phyloP scores from a whole-genome alignment of 192 early-diverging fungal species.

The Coemansia sp. region DNA sequence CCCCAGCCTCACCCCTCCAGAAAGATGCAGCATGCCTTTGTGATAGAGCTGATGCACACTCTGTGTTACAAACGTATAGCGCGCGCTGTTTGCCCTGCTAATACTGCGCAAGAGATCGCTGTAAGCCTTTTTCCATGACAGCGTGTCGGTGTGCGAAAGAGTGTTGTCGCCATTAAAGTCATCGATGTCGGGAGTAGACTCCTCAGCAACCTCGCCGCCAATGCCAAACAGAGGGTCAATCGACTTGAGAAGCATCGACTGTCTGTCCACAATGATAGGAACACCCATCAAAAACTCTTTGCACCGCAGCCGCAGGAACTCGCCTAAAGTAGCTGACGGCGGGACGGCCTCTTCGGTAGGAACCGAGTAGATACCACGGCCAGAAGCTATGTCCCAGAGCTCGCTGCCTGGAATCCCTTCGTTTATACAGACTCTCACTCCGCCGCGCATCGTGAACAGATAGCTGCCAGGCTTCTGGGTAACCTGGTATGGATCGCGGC shows the following conservation, averaged over 20 bases:
- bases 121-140: slow-evolving; percentile 27
- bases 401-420: slow-evolving; percentile 48
- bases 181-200: slow-evolving; percentile 9
- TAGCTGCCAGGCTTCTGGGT: slow-evolving; percentile 49
- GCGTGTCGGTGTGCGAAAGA: slow-evolving; percentile 4
- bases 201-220: slow-evolving; percentile 11
- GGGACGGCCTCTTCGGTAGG: slow-evolving; percentile 37
- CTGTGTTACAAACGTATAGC: slow-evolving; percentile 49
- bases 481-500: slow-evolving; percentile 52
- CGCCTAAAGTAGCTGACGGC: slow-evolving; percentile 35
- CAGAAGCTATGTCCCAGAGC: slow-evolving; percentile 47
- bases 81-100: slow-evolving; percentile 30
- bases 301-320: slow-evolving; percentile 50
- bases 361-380: slow-evolving; percentile 46
- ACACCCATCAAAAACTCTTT: slow-evolving; percentile 55
- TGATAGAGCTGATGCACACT: slow-evolving; percentile 36
- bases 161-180: slow-evolving; percentile 11
- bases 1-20: slow-evolving; percentile 52
- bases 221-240: slow-evolving; percentile 14
- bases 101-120: slow-evolving; percentile 38
- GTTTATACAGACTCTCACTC: slow-evolving; percentile 51
- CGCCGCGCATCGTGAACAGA: slow-evolving; percentile 55
- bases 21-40: slow-evolving; percentile 50
- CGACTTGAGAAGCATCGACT: slow-evolving; percentile 32
- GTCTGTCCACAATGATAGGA: slow-evolving; percentile 48